phyloP scores from a whole-genome alignment of 805 yeast genomes.

The Myxozyma nipponensis region DNA sequence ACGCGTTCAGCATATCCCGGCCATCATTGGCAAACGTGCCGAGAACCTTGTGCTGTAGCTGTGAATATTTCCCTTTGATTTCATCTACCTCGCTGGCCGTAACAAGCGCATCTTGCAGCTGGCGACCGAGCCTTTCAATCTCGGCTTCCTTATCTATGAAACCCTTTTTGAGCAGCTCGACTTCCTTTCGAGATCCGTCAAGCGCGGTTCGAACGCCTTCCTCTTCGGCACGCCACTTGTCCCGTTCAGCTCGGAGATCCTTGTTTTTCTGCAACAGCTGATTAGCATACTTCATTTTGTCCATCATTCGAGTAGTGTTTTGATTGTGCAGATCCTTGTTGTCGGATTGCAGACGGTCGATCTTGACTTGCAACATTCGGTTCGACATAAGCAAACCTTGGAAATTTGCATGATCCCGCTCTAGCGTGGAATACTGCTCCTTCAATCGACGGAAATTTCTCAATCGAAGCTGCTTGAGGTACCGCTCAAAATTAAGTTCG shows the following conservation, averaged over 20 bases:
- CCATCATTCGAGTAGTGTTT: slow-evolving; percentile 35
- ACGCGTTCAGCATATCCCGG: slow-evolving; percentile 3
- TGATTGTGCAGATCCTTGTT: slow-evolving; percentile 35
- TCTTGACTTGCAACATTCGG: slow-evolving; percentile 32
- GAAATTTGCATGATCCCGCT: slow-evolving; percentile 33
- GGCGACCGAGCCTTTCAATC: slow-evolving; percentile 30
- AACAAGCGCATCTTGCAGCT: slow-evolving; percentile 14
- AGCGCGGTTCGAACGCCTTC: slow-evolving; percentile 31
- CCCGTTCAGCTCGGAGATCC: slow-evolving; percentile 33
- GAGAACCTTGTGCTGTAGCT: slow-evolving; percentile 3
- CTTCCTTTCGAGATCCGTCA: slow-evolving; percentile 33
- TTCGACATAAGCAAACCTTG: slow-evolving; percentile 35
- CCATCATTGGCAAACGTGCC: slow-evolving; percentile 8
- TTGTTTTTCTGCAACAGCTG: slow-evolving; percentile 36
- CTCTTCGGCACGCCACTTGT: slow-evolving; percentile 28
- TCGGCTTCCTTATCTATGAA: slow-evolving; percentile 35
- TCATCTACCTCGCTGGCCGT: slow-evolving; percentile 16
- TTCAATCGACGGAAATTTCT: slow-evolving; percentile 38
- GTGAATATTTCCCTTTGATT: slow-evolving; percentile 5
- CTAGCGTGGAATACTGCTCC: slow-evolving; percentile 33
- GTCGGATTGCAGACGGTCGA: slow-evolving; percentile 33
- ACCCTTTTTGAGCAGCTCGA: slow-evolving; percentile 34
- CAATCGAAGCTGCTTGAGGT: slow-evolving; percentile 48
- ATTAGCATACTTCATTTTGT: slow-evolving; percentile 39
- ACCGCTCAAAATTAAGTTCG: slow-evolving; percentile 58